Percentiles rank a stretch among this genome's conserved stretches.
phyloP scores from a whole-genome alignment of 2,329 filamentous ascomycete genomes.

The Aspergillus unguis region DNA sequence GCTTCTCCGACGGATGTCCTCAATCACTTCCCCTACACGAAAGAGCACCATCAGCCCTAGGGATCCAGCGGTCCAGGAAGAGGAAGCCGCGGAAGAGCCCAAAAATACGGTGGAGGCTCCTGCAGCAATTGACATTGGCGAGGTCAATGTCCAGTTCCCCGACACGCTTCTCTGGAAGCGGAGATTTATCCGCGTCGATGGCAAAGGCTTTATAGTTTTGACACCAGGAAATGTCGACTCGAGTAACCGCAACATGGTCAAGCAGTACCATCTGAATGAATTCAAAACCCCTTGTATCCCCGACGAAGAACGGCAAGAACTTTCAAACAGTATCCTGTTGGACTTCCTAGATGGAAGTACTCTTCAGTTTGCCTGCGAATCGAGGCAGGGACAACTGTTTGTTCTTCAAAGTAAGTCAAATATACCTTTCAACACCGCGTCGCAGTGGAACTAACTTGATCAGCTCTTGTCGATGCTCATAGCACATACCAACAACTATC shows the following conservation, averaged over 20 bases:
- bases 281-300: constrained; percentile 77
- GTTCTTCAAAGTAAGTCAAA: constrained; percentile 49
- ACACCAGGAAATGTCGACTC: constrained; percentile 64
- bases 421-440: background rate
- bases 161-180: constrained; percentile 97
- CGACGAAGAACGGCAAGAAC: constrained; percentile 86
- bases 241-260: constrained; percentile 60
- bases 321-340: constrained; percentile 76
- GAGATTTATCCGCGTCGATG: constrained; percentile 80
- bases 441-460: constrained; percentile 11
- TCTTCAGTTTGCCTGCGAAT: constrained; percentile 62
- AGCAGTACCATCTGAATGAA: constrained; percentile 81
- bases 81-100: constrained; percentile 27
- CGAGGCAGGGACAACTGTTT: constrained; percentile 51
- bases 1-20: constrained; percentile 66
- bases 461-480: constrained; percentile 45
- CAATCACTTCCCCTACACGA: constrained; percentile 50
- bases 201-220: constrained; percentile 77
- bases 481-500: constrained; percentile 28
- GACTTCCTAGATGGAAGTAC: constrained; percentile 61
- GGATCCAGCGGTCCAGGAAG: constrained; percentile 37
- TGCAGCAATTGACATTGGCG: constrained; percentile 69
- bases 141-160: constrained; percentile 96
- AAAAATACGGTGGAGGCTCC: constrained; percentile 27
- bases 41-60: constrained; percentile 45